Evolutionary conservation across 2,329 filamentous ascomycete genomes (phyloP).

Genomic region (Beauveria caledonica): DNA sequence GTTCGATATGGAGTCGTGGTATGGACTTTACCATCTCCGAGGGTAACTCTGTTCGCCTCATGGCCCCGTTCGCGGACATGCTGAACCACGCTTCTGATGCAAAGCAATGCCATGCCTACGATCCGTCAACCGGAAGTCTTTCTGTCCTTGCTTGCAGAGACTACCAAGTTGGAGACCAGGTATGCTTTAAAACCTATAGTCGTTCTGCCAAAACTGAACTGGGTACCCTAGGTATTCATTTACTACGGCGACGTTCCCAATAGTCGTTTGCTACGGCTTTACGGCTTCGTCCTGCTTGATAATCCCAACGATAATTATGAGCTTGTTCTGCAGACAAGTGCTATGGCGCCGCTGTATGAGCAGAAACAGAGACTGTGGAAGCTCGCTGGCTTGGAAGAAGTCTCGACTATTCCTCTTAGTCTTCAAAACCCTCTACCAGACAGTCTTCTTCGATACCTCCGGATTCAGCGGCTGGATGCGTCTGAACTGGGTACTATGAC

Average conservation of each 20-base stretch:
- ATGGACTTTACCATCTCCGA: slow-evolving; percentile 23
- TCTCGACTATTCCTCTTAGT: slow-evolving; percentile 26
- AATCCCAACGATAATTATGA: slow-evolving; percentile 30
- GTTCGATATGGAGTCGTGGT: slow-evolving; percentile 18
- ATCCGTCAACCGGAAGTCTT: slow-evolving; percentile 23
- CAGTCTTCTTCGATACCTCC: slow-evolving; percentile 27
- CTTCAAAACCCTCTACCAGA: slow-evolving; percentile 25
- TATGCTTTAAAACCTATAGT: no score
- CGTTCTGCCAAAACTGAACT: no score
- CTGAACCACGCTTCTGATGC: slow-evolving; percentile 27
- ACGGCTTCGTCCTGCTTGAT: slow-evolving; percentile 27
- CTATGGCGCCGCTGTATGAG: slow-evolving; percentile 25
- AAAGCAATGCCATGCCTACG: slow-evolving; percentile 27
- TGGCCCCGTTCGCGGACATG: slow-evolving; percentile 30
- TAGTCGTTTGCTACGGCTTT: slow-evolving; percentile 28
- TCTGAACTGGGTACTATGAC: slow-evolving; percentile 21
- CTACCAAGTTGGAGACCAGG: slow-evolving; percentile 28
- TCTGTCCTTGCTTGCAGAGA: slow-evolving; percentile 17
- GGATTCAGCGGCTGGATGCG: slow-evolving; percentile 25
- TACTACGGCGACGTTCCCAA: slow-evolving; percentile 26
- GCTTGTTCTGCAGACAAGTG: slow-evolving; percentile 26
- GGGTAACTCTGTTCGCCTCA: background rate
- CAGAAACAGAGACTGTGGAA: slow-evolving; percentile 27
- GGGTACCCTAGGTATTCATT: slow-evolving; percentile 20
- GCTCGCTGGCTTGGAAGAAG: slow-evolving; percentile 24